Percentiles rank a stretch among this genome's conserved stretches.
phyloP scores from a whole-genome alignment of 805 yeast genomes.

The Candida coquimbonensis region DNA sequence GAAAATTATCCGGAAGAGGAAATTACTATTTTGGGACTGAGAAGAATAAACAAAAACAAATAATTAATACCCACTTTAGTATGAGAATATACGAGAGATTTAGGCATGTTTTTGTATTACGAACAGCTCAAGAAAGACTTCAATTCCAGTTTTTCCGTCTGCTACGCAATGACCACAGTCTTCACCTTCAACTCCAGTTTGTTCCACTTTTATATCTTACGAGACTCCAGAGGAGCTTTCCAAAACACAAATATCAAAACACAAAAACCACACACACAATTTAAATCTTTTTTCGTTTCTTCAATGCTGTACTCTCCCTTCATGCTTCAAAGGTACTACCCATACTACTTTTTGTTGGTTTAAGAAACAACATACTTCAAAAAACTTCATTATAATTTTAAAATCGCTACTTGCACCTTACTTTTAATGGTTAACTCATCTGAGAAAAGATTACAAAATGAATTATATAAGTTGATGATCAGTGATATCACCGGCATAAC shows the following conservation, averaged over 20 bases:
- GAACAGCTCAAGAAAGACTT: too few species aligned
- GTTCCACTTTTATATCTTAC: neutral
- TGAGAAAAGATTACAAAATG: conserved; percentile 1
- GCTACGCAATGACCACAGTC: too few species aligned
- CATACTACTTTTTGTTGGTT: neutral
- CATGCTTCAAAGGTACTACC: neutral
- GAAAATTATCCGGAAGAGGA: neutral
- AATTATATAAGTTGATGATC: conserved; percentile 44
- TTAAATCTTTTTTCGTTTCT: neutral
- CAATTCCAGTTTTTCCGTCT: too few species aligned
- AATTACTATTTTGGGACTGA: neutral
- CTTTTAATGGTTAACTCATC: neutral
- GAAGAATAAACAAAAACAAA: too few species aligned
- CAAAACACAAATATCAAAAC: neutral
- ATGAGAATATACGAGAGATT: neutral
- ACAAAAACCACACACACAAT: neutral
- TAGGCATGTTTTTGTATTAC: neutral
- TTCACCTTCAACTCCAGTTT: neutral
- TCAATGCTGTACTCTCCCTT: neutral
- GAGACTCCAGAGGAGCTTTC: neutral
- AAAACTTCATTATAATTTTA: too few species aligned
- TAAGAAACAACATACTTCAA: neutral
- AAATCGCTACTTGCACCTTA: too few species aligned
- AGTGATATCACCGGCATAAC: conserved; percentile 42
- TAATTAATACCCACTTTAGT: too few species aligned